Base-by-base conservation (phyloP, 805 yeast genomes). In the Sugiyamaella mastotermitis region DNA sequence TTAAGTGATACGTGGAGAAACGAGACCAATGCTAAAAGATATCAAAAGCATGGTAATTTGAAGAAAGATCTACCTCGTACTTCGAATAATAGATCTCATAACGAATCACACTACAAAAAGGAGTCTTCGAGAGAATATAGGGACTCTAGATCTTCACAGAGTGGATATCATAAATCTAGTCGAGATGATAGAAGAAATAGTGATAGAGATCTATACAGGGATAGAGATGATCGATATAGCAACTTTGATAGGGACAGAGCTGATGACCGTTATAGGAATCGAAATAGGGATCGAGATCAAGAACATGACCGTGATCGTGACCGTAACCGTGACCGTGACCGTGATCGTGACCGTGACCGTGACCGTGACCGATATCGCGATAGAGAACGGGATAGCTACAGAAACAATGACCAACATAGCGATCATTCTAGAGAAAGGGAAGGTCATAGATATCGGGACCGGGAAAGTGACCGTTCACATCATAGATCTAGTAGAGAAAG, bases 1-100 rank as follows among this genome's bases (percentile, higher is more conserved):
- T 27, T 61, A 29, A 47, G 53, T 10, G 44, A 45, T 13, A 38
- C 35, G 1, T 57, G 62, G 63, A 46, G 55, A 33, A 31, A 27
- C 9, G 38, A 37, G 4, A 37, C 45, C 1, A 48, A 41, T 23
- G 30, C 24, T 1, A 45, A 42, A 34, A 32, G 49, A 15, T 13
- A 8, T 16, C 13, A 31, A 9, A 23, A 11, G 10, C 34, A 37
- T 32, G 23, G n/a, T n/a, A n/a, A n/a, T n/a, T n/a, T n/a, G n/a
- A n/a, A n/a, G n/a, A n/a, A n/a, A n/a, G n/a, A n/a, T n/a, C n/a
- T n/a, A n/a, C n/a, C n/a, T n/a, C n/a, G n/a, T n/a, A n/a, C n/a
- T n/a, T n/a, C n/a, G n/a, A n/a, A n/a, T n/a, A n/a, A n/a, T n/a
- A n/a, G n/a, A n/a, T n/a, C n/a, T n/a, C n/a, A n/a, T n/a, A n/a